Conservation (phyloP, 805 yeast genomes). For the Blastobotrys americana region DNA sequence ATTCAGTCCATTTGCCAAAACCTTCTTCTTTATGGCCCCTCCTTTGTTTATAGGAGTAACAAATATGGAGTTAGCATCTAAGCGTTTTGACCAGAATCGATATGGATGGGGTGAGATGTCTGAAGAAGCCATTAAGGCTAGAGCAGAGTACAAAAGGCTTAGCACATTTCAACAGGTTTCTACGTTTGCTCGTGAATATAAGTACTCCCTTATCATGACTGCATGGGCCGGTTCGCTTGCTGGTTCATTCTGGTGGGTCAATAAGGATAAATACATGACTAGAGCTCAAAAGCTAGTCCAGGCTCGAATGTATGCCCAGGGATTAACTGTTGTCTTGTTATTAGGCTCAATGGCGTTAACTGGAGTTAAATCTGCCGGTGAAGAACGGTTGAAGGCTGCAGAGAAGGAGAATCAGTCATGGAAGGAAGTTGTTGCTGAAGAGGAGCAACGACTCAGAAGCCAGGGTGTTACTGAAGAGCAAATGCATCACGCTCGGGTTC, state of each 20-base stretch:
- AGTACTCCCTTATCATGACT: slow-evolving; percentile 56
- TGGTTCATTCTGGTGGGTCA: slow-evolving; percentile 70
- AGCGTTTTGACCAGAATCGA: slow-evolving; percentile 52
- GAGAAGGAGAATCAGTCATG: slow-evolving; percentile 17
- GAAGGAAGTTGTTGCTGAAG: slow-evolving; percentile 5
- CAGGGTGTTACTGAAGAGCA: neutral
- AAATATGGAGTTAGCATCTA: slow-evolving; percentile 65
- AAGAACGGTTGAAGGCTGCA: slow-evolving; percentile 36
- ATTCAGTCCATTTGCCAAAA: slow-evolving; percentile 31
- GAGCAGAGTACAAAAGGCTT: neutral
- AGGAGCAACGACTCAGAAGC: slow-evolving; percentile 3
- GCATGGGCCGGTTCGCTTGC: slow-evolving; percentile 76
- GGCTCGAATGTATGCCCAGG: slow-evolving; percentile 89
- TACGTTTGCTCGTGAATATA: slow-evolving; percentile 45
- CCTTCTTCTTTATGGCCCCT: slow-evolving; percentile 64
- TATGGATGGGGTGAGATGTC: slow-evolving; percentile 39
- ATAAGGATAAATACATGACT: slow-evolving; percentile 68
- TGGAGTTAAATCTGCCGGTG: slow-evolving; percentile 51
- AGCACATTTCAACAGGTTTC: slow-evolving; percentile 1
- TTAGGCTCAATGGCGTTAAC: slow-evolving; percentile 52
- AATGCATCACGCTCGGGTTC: neutral
- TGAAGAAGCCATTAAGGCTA: slow-evolving; percentile 31
- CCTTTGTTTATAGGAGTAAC: slow-evolving; percentile 56
- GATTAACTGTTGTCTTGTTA: slow-evolving; percentile 62
- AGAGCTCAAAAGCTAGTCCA: slow-evolving; percentile 74